These are phyloP conservation scores for Yamadazyma blattariae DNA, from an alignment of 1,139 yeast genomes.

Conservation along the genomic window DNA sequence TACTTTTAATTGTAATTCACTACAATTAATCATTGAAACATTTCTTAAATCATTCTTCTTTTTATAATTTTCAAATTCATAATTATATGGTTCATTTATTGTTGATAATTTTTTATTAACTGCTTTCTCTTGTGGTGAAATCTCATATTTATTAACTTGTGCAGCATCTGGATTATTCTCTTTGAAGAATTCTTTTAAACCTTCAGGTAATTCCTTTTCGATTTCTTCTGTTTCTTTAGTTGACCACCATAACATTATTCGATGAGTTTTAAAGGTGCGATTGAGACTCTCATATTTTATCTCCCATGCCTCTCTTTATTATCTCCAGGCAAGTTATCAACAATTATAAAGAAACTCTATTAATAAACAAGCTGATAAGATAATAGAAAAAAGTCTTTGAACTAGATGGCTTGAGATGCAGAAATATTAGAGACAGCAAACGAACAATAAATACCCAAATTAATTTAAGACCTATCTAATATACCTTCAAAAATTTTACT, in stretches of 20 bases:
- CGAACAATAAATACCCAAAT: too few species aligned
- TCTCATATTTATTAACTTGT: constrained; percentile 24
- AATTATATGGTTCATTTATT: constrained; percentile 16
- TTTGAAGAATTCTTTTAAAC: constrained; percentile 33
- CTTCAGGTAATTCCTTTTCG: constrained; percentile 27
- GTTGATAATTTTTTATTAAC: constrained; percentile 27
- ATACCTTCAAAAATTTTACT: constrained; percentile 41
- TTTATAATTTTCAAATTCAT: constrained; percentile 34
- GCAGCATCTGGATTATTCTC: constrained; percentile 29
- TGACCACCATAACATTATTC: constrained; percentile 11
- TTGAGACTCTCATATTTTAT: not conserved
- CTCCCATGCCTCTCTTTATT: too few species aligned
- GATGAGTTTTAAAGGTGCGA: too few species aligned
- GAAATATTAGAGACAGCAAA: too few species aligned
- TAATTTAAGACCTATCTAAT: constrained; percentile 22
- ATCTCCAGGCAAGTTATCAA: too few species aligned
- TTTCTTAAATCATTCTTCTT: constrained; percentile 22
- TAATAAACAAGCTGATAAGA: too few species aligned
- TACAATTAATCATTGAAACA: constrained; percentile 37
- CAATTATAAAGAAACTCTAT: too few species aligned
- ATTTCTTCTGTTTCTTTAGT: constrained; percentile 24
- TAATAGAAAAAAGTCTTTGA: too few species aligned
- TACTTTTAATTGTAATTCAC: constrained; percentile 40
- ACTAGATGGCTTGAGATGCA: too few species aligned
- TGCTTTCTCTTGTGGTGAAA: constrained; percentile 24